These are phyloP conservation scores for Solanum phureja DNA, from an alignment of 257 asterid species.

Conservation along the genomic window DNA sequence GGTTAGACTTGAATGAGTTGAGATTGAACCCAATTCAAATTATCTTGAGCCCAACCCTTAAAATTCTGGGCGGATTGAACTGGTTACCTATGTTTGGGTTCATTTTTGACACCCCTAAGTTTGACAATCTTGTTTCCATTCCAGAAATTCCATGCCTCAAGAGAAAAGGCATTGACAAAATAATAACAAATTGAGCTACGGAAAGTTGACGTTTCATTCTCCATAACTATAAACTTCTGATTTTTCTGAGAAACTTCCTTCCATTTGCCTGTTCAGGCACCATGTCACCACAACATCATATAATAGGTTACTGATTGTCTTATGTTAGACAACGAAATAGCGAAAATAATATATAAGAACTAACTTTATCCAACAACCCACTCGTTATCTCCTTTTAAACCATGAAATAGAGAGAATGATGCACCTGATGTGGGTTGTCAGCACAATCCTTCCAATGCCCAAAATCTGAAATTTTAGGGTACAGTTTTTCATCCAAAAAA, in stretches of 20 bases:
- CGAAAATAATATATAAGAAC: neutral
- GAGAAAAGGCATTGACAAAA: neutral
- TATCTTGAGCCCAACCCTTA: no score
- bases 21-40: no score
- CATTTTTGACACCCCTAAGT: no score
- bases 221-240: slow-evolving; percentile 38
- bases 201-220: neutral
- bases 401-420: neutral
- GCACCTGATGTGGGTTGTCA: slow-evolving; percentile 26
- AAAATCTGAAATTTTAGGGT: slow-evolving; percentile 50
- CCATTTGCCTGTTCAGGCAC: slow-evolving; percentile 54
- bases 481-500: slow-evolving; percentile 41
- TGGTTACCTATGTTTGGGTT: no score
- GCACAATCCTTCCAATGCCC: slow-evolving; percentile 56
- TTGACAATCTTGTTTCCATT: neutral
- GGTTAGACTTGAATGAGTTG: no score
- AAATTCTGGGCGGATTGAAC: no score
- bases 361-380: slow-evolving; percentile 56
- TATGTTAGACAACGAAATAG: neutral
- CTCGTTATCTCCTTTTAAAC: slow-evolving; percentile 4
- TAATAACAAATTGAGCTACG: neutral
- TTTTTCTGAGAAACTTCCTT: slow-evolving; percentile 36
- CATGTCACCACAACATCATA: slow-evolving; percentile 43
- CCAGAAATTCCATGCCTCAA: neutral
- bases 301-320: neutral